Base-by-base conservation (phyloP, 2,329 filamentous ascomycete species). In the Intubia oerlemansii region DNA sequence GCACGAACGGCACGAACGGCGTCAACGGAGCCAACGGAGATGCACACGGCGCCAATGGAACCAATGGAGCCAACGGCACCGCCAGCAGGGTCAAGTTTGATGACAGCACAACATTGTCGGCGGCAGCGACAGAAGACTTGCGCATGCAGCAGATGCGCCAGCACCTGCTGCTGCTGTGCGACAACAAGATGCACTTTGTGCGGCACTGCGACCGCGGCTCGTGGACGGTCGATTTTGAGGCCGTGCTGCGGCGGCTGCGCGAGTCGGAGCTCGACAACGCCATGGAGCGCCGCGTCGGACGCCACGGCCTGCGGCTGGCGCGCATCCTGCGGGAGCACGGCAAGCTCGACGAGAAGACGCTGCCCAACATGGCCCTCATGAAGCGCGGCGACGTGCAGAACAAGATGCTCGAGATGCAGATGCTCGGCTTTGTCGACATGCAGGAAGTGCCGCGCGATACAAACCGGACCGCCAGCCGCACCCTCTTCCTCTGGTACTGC, bases 371-470 rank as follows among this genome's bases (percentile, higher is more conserved):
- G 32, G 78, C 77, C 30, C 65, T 98, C 35, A 74, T 93, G 57
- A 75, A 76, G 32, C 79, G 85, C 41, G 71, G 75, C 33, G 80
- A 92, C 30, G 68, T 95, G 15, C 79, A 88, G 26, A 70, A 74
- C 33, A 76, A 82, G 36, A 73, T 95, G 50, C 73, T 79, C 10
- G 69, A 73, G 36, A 78, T 98, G 62, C 79, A 91, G 40, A 72
- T 81, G 47, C 70, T 71, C 12, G 85, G 88, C 2, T 73, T 88
- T 35, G 69, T 92, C 10, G 81, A 95, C 39, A 68, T 91, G 5
- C 88, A 98, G 48, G 88, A 98, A 53, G 75, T 98, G 1, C 88
- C 88, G 1, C 78, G 79, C 38, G 85, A 95, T 42, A 75, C 75
- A 38, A 74, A 72, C 36, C 73, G 82, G 19, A 66, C 77, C 41